Base-by-base conservation (phyloP, 2,329 filamentous ascomycete species). In the Xylariaceae sp. region DNA sequence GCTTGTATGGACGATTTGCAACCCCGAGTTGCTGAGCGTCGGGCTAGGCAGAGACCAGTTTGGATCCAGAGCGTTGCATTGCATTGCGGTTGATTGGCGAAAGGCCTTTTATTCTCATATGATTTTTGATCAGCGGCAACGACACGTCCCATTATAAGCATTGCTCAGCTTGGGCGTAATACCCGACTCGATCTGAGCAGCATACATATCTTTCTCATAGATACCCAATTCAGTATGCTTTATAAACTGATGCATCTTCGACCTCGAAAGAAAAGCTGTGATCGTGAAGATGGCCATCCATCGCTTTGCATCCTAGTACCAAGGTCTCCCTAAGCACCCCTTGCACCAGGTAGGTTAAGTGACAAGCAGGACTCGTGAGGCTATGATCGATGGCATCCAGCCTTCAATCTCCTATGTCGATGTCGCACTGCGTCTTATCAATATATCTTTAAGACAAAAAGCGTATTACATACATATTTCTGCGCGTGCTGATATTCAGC, bases 111-210 rank as follows among this genome's bases (percentile, higher is more conserved):
- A 43, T 46, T 46, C 41, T 47, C 47, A 41, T 29, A 26, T 42
- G 26, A 42, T 31, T 37, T 6, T 48, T 29, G 49, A 6, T 50
- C 53, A 55, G 52, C 56, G 42, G 50, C 56, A 58, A 37, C 37
- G 27, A 11, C 34, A 9, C 26, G 7, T n/a, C 35, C 34, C 37
- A n/a, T 51, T 30, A 47, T 39, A n/a, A 35, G 19, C 37, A 26
- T 47, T 12, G 26, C 45, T 32, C 32, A 26, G 12, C 4, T 34
- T 3, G 37, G 34, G 32, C 29, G 19, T 39, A 8, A 37, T 46
- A 26, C 45, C 46, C 47, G 53, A 53, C 56, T 58, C 46, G 26
- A 12, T n/a, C 45, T 32, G 48, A 42, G 43, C 35, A 39, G 19
- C 19, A 19, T 19, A 19, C 19, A 19, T 19, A 19, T 42, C 5